Evolutionary conservation across 176 grass and related monocot genomes (phyloP), one percentile per base, ranked within the genome.

Genomic region (Thalia dealbata): DNA sequence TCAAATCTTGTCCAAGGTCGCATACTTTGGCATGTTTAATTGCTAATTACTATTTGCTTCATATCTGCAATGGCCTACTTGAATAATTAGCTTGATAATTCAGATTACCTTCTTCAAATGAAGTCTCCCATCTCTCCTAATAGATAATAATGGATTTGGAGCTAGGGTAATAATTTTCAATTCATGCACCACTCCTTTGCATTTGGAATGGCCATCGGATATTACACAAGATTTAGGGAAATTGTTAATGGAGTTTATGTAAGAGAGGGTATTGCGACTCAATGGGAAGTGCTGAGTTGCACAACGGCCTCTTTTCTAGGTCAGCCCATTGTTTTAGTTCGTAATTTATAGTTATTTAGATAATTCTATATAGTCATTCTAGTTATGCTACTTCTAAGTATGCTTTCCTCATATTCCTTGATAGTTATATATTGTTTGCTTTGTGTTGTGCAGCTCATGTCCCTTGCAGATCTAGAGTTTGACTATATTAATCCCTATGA

Each of bases 401-500:
- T 24, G 1, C 22, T 61, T 61, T 3, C 7, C 21, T 25, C 22
- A 29, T 28, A 2, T 63, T 15, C 13, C 23, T 63, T 13, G 9
- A 28, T 27, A 14, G 27, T 63, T 14, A 28, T 63, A 28, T 27
- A 26, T 14, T 26, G 11, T 63, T 10, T 15, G 15, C 27, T 76
- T 50, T 58, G 62, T 54, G 26, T 10, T 69, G 82, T 81, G 73
- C 82, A 96, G 92, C 32, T 96, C 35, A 92, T 90, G 89, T 92
- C 89, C 80, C 84, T 96, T 80, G 89, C 92, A 46, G 92, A 96
- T 78, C 89, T 96, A 27, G 92, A 96, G 76, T 96, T 96, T 21
- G 92, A 96, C 43, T 96, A 96, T 80, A 96, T 96, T 85, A 96
- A 96, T 43, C 89, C 86, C 0, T 96, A 90, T 63, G 92, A 96